These are phyloP conservation scores for Casaregolazyma suthepensis DNA, from an alignment of 1,139 yeast genomes.

Conservation along the genomic window DNA sequence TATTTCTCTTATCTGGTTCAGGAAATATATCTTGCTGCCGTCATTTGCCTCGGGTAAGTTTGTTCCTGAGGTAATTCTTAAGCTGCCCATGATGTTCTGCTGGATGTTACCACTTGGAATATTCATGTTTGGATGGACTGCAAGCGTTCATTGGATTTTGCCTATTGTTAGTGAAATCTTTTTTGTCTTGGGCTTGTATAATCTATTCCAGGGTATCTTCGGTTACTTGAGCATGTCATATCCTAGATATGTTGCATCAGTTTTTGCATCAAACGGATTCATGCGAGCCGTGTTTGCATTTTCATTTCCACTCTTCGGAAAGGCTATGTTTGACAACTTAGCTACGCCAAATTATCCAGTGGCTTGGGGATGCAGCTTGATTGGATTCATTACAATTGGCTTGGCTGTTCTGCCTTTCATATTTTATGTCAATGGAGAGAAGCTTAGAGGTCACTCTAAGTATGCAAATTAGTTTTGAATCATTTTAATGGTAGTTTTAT, in stretches of 20 bases:
- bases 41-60: slow-evolving; percentile 1
- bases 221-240: slow-evolving; percentile 65
- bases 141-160: slow-evolving; percentile 76
- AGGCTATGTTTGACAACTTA: slow-evolving; percentile 41
- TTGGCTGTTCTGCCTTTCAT: slow-evolving; percentile 51
- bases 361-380: slow-evolving; percentile 49
- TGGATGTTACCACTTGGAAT: slow-evolving; percentile 46
- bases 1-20: slow-evolving; percentile 12
- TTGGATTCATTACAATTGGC: slow-evolving; percentile 40
- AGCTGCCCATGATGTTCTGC: slow-evolving; percentile 39
- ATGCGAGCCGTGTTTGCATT: slow-evolving; percentile 48
- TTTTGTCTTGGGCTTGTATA: slow-evolving; percentile 72
- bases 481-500: no score
- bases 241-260: slow-evolving; percentile 63
- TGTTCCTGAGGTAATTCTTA: slow-evolving; percentile 15
- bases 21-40: slow-evolving; percentile 9
- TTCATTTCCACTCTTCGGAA: slow-evolving; percentile 52
- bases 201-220: no score
- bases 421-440: no score
- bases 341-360: no score
- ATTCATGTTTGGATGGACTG: slow-evolving; percentile 50
- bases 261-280: slow-evolving; percentile 48
- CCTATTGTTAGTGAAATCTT: slow-evolving; percentile 70
- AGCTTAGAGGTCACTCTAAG: slow-evolving; percentile 39
- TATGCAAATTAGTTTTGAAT: slow-evolving; percentile 20